Evolutionary conservation across 2,329 filamentous ascomycete genomes (phyloP).

Genomic region (Penicillium palitans): DNA sequence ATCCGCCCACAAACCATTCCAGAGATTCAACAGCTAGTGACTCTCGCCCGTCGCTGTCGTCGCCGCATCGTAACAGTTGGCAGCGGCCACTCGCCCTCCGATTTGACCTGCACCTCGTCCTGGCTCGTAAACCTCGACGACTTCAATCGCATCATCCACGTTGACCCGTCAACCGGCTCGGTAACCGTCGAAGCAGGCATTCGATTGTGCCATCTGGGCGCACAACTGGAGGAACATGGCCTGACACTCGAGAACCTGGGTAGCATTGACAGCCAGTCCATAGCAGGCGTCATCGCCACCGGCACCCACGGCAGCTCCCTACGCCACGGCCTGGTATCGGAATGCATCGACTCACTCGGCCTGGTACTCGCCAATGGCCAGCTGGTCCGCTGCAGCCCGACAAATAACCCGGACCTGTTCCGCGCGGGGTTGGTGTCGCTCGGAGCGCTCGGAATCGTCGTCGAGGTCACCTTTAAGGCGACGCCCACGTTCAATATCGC

Average conservation of each 20-base stretch:
- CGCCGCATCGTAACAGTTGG: slow-evolving; percentile 83
- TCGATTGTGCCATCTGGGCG: slow-evolving; percentile 71
- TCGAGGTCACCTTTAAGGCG: slow-evolving; percentile 81
- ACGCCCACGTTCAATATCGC: slow-evolving; percentile 78
- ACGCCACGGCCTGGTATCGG: slow-evolving; percentile 78
- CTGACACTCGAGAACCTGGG: slow-evolving; percentile 89
- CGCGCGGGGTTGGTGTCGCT: slow-evolving; percentile 83
- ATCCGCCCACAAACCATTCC: slow-evolving; percentile 75
- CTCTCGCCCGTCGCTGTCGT: slow-evolving; percentile 75
- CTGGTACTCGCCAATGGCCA: slow-evolving; percentile 81
- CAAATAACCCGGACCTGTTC: slow-evolving; percentile 75
- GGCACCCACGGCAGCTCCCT: slow-evolving; percentile 90
- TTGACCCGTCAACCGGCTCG: slow-evolving; percentile 65
- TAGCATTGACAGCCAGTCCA: slow-evolving; percentile 91
- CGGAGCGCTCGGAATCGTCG: slow-evolving; percentile 86
- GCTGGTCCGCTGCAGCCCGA: slow-evolving; percentile 66
- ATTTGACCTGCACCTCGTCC: slow-evolving; percentile 86
- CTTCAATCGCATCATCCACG: slow-evolving; percentile 68
- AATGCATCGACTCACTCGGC: slow-evolving; percentile 71
- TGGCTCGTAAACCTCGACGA: slow-evolving; percentile 95
- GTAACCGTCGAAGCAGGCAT: slow-evolving; percentile 88
- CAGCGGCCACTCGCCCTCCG: slow-evolving; percentile 86
- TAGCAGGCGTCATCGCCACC: slow-evolving; percentile 88
- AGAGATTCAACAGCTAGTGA: slow-evolving; percentile 82
- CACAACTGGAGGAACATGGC: slow-evolving; percentile 70